Conservation (phyloP, 768 basidiomycete species). For the Porpolomopsis calyptriformis region DNA sequence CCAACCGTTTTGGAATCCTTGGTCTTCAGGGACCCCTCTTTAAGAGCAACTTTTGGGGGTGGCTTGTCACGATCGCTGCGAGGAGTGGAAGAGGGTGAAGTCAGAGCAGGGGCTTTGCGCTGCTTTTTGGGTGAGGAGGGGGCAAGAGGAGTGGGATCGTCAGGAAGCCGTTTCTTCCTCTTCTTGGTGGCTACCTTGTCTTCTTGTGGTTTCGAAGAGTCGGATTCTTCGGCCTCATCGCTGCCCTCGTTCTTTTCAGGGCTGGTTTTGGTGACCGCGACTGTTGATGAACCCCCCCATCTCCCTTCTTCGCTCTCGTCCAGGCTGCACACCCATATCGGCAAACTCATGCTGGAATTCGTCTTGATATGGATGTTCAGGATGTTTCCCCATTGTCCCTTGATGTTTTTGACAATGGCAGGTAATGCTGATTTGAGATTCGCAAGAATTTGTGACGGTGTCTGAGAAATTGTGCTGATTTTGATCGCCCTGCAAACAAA, state of each 20-base stretch:
- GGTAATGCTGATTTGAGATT: constrained; percentile 79
- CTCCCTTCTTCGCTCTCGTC: constrained; percentile 46
- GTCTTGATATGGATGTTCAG: constrained; percentile 88
- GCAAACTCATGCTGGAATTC: constrained; percentile 70
- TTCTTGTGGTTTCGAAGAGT: constrained; percentile 15
- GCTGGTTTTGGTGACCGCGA: background rate
- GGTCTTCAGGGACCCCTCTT: no score
- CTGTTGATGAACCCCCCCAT: constrained; percentile 39
- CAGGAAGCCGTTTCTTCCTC: background rate
- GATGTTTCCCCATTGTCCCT: constrained; percentile 83
- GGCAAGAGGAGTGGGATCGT: background rate
- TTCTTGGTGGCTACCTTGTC: background rate
- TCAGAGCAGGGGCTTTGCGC: no score
- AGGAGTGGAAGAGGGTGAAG: no score
- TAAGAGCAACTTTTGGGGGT: no score
- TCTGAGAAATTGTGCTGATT: constrained; percentile 65
- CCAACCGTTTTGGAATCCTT: no score
- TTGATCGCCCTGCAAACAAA: constrained; percentile 58
- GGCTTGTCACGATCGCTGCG: no score
- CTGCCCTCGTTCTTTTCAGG: constrained; percentile 17
- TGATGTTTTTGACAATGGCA: constrained; percentile 54
- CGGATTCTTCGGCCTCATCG: constrained; percentile 13
- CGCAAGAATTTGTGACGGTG: constrained; percentile 58
- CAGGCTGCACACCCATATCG: constrained; percentile 82
- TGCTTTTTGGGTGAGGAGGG: no score